A percentile compares a stretch with the other conserved stretches of the same genome.
Evolutionary conservation across 306 rosid species (phyloP).

Genomic region (Prunus mira): DNA sequence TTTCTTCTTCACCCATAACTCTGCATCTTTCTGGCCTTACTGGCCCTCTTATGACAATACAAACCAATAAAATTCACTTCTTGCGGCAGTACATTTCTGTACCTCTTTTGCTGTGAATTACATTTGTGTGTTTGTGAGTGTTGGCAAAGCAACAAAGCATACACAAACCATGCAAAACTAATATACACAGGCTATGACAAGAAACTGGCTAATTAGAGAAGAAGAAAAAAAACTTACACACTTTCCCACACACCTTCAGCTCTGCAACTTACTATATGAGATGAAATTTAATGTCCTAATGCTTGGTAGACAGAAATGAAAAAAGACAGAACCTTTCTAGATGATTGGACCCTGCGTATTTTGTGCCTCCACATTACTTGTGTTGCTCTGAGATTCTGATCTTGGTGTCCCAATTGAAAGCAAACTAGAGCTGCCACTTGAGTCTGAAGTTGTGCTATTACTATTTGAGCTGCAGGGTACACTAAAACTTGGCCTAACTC

Average conservation of each 20-base stretch:
- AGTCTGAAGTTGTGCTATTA: conserved; percentile 6
- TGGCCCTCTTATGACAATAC: background rate
- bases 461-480: background rate
- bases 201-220: no score
- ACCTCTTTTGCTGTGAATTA: background rate
- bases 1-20: no score
- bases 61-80: background rate
- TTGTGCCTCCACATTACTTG: background rate
- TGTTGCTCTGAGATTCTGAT: conserved; percentile 24
- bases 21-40: no score
- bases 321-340: background rate
- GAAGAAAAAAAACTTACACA: no score
- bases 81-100: background rate
- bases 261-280: background rate
- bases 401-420: conserved; percentile 16
- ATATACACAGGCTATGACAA: no score
- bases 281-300: background rate
- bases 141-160: background rate
- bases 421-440: conserved; percentile 29
- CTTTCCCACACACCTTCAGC: background rate
- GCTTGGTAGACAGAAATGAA: background rate
- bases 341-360: background rate
- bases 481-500: background rate
- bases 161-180: background rate
- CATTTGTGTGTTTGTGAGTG: background rate